phyloP scores from a whole-genome alignment of 2,329 filamentous ascomycete genomes.

The Talaromyces rugulosus region DNA sequence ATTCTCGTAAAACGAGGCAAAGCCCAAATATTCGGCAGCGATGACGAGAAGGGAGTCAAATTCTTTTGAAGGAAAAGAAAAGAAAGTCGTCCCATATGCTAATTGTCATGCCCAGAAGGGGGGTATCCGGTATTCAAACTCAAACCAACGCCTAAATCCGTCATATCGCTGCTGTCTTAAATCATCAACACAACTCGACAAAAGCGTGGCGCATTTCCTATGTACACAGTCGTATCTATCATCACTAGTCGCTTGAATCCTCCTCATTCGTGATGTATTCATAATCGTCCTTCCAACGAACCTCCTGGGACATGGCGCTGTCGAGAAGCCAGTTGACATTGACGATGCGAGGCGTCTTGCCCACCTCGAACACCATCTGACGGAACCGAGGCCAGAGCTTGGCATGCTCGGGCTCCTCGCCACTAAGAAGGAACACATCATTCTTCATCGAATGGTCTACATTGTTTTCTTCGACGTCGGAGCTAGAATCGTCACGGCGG shows the following conservation, averaged over 20 bases:
- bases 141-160: background rate
- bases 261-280: conserved; percentile 26
- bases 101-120: background rate
- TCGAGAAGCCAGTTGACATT: conserved; percentile 85
- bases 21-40: conserved; percentile 87
- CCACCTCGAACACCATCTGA: conserved; percentile 70
- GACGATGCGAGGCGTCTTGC: conserved; percentile 77
- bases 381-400: conserved; percentile 76
- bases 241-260: background rate
- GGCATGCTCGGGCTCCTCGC: conserved; percentile 61
- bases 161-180: background rate
- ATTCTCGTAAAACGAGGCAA: conserved; percentile 84
- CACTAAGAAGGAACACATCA: conserved; percentile 79
- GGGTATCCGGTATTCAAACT: background rate
- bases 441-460: conserved; percentile 60
- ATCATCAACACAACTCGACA: background rate
- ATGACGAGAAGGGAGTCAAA: conserved; percentile 88
- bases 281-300: conserved; percentile 64
- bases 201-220: background rate
- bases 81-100: background rate
- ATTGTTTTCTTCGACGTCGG: conserved; percentile 44
- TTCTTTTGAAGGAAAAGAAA: conserved; percentile 66
- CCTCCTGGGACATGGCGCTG: conserved; percentile 81
- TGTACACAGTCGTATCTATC: conserved; percentile 4
- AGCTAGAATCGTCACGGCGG: conserved; percentile 53